Base-by-base conservation (phyloP, 352 stramenopile genomes). In the Pythium periplocum region DNA sequence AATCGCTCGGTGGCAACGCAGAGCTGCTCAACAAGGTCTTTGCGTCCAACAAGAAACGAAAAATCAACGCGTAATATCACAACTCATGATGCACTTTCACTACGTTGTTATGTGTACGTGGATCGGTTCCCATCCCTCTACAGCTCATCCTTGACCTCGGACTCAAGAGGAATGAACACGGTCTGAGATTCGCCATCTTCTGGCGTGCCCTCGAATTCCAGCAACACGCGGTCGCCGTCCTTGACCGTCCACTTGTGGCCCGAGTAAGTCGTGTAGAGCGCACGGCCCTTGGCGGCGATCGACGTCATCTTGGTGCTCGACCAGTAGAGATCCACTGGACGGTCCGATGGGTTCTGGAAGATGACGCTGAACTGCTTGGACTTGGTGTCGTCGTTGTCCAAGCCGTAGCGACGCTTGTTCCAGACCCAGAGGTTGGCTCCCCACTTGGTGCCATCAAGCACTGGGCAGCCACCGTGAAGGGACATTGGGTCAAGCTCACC, bases 351-450 rank as follows among this genome's bases (percentile, higher is more conserved):
- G 71, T 93, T 93, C 51, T 75, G 63, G 61, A 93, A 91, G 32
- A 62, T 73, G 40, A 90, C 71, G 6, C 53, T 78, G 63, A 83
- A 77, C 48, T 78, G 62, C 37, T 55, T 70, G 7, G 61, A 58
- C 26, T 39, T 45, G 7, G 52, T 69, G 17, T 39, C 46, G 42
- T 73, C 51, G 39, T 56, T 52, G 64, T 83, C 73, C 37, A 90
- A 53, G 3, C 78, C 83, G 52, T 82, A 85, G 48, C 83, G 71
- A 4, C 87, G 83, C 57, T 87, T 90, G 75, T 98, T 98, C 94
- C 95, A 98, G 53, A 99, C 82, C 93, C 95, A 98, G 49, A 98
- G 88, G 67, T 98, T 98, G 10, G 95, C 94, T n/a, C 87, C 93
- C 80, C 93, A 99, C 68, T 99, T 99, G 12, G 90, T 86, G 30